Conservation (phyloP, 1,284 basidiomycete species). For the Gymnopus androsaceus region DNA sequence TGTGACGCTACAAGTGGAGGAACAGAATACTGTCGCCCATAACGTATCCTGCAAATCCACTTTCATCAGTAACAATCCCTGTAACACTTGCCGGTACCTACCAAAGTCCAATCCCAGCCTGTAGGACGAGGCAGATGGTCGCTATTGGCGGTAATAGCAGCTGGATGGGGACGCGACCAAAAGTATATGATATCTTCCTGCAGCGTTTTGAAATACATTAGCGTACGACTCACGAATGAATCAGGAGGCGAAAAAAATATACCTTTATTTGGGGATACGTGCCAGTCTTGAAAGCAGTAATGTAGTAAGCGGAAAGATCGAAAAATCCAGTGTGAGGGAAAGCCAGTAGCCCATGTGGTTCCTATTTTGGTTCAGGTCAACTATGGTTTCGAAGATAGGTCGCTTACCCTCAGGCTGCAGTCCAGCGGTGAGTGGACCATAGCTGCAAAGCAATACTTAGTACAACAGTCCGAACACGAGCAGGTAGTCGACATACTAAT, state of each 20-base stretch:
- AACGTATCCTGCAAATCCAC: slow-evolving; percentile 37
- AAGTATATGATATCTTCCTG: slow-evolving; percentile 59
- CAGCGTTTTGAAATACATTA: not conserved
- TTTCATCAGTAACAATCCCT: not conserved
- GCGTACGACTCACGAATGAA: not conserved
- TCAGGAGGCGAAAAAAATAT: slow-evolving; percentile 21
- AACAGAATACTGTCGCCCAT: slow-evolving; percentile 57
- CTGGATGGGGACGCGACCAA: slow-evolving; percentile 62
- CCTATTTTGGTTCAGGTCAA: slow-evolving; percentile 16
- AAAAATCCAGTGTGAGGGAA: slow-evolving; percentile 46
- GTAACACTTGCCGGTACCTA: slow-evolving; percentile 20
- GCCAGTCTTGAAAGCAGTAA: slow-evolving; percentile 67
- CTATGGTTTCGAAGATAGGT: not conserved
- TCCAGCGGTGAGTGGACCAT: not conserved
- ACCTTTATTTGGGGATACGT: slow-evolving; percentile 54
- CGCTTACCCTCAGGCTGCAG: not conserved
- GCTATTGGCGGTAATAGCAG: slow-evolving; percentile 39
- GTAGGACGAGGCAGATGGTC: slow-evolving; percentile 40
- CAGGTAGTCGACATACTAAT: slow-evolving; percentile 34
- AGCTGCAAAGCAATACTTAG: not conserved
- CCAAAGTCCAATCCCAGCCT: slow-evolving; percentile 45
- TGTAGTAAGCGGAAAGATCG: slow-evolving; percentile 54
- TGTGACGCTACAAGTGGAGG: slow-evolving; percentile 44
- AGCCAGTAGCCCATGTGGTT: slow-evolving; percentile 37
- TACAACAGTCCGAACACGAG: no score